A percentile compares a stretch with the other conserved stretches of the same genome.
Evolutionary conservation across 257 asterid species (phyloP).

Genomic region (Plantago elongata): DNA sequence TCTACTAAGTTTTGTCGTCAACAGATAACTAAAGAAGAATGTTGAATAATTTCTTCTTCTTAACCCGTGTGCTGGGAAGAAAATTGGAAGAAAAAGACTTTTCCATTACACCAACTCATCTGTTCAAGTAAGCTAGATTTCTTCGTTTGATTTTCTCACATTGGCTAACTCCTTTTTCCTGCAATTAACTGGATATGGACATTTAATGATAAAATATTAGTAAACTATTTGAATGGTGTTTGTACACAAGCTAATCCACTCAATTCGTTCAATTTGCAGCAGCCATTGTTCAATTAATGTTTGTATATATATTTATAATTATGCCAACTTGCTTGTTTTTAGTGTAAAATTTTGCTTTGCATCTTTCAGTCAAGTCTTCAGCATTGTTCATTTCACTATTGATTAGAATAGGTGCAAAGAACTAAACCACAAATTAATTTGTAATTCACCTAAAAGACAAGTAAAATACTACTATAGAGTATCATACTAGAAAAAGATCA

Average conservation of each 20-base stretch:
- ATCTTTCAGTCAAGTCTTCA: too few relatives aligned
- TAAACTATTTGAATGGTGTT: not conserved
- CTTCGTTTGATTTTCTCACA: constrained; percentile 4
- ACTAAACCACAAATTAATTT: too few relatives aligned
- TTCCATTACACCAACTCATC: not conserved
- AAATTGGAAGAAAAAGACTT: not conserved
- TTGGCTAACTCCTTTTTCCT: not conserved
- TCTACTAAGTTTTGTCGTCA: not conserved
- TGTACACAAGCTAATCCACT: not conserved
- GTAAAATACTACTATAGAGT: too few relatives aligned
- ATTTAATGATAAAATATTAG: not conserved
- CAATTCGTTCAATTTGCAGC: too few relatives aligned
- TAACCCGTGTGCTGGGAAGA: constrained; percentile 21
- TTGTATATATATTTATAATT: too few relatives aligned
- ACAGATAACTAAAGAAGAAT: not conserved
- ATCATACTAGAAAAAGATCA: too few relatives aligned
- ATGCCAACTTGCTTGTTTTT: too few relatives aligned
- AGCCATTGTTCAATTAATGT: too few relatives aligned
- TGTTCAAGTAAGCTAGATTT: not conserved
- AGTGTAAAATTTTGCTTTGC: too few relatives aligned
- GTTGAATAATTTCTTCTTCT: not conserved
- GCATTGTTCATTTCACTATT: too few relatives aligned
- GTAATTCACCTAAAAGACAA: too few relatives aligned
- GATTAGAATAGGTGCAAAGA: too few relatives aligned
- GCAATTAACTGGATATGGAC: constrained; percentile 21